These are phyloP conservation scores for Protomyces arabidopsidicola DNA, from an alignment of 1,139 yeast genomes.

Conservation along the genomic window DNA sequence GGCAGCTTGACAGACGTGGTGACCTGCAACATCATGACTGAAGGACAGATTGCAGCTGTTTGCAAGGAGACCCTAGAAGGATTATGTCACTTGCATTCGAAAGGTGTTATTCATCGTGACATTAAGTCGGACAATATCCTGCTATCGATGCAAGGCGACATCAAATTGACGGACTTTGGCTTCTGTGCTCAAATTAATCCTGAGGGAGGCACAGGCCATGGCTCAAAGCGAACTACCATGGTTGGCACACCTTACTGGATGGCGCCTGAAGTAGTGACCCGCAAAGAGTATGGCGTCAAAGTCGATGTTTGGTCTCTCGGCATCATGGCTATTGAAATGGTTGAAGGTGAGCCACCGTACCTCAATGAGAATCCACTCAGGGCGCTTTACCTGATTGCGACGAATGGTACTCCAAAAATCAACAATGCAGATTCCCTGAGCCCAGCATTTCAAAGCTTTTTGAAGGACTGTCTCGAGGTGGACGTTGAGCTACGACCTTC, in stretches of 20 bases:
- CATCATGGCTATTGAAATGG: slow-evolving; percentile 97
- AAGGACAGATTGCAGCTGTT: slow-evolving; percentile 96
- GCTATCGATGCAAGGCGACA: slow-evolving; percentile 75
- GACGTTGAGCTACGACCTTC: slow-evolving; percentile 79
- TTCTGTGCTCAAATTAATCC: slow-evolving; percentile 96
- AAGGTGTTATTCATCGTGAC: slow-evolving; percentile 94
- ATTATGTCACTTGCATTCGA: slow-evolving; percentile 76
- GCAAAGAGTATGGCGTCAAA: slow-evolving; percentile 94
- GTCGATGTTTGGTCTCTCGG: slow-evolving; percentile 98
- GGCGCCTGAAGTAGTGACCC: slow-evolving; percentile 96
- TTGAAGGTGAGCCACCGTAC: slow-evolving; percentile 98
- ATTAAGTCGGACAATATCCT: slow-evolving; percentile 91
- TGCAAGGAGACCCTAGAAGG: slow-evolving; percentile 87
- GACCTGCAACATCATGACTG: slow-evolving; percentile 90
- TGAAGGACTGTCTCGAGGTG: slow-evolving; percentile 77
- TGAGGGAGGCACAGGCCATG: slow-evolving; percentile 42
- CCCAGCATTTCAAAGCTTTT: slow-evolving; percentile 59
- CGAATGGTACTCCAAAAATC: slow-evolving; percentile 90
- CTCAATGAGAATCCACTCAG: slow-evolving; percentile 86
- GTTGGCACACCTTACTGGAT: slow-evolving; percentile 99
- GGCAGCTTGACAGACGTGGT: slow-evolving; percentile 95
- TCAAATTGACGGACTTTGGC: slow-evolving; percentile 71
- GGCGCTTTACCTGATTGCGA: slow-evolving; percentile 87
- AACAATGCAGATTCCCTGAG: slow-evolving; percentile 83
- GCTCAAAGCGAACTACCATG: slow-evolving; percentile 84